These are phyloP conservation scores for Yamadazyma jaroonii DNA, from an alignment of 1,139 yeast species.

Conservation along the genomic window DNA sequence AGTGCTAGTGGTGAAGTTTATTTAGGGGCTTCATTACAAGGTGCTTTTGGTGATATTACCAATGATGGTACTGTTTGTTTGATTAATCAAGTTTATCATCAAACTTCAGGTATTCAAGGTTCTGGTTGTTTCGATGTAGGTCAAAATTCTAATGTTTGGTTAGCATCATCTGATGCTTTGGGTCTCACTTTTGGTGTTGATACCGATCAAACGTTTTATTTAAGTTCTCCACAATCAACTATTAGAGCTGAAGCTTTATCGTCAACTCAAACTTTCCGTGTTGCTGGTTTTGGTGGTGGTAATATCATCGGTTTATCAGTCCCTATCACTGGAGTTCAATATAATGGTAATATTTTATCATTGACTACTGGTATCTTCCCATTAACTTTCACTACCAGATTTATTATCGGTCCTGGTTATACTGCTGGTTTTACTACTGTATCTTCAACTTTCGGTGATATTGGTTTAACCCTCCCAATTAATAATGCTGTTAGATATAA, in stretches of 20 bases:
- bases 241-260: conserved; percentile 13
- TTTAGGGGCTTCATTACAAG: conserved; percentile 13
- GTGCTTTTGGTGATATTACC: conserved; percentile 13
- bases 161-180: conserved; percentile 10
- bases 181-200: conserved; percentile 7
- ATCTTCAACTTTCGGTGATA: conserved; percentile 14
- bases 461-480: conserved; percentile 12
- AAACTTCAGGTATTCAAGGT: conserved; percentile 22
- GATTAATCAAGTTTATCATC: conserved; percentile 19
- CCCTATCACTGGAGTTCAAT: conserved; percentile 12
- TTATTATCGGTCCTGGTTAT: conserved; percentile 25
- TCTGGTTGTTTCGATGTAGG: conserved; percentile 26
- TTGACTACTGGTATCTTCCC: conserved; percentile 9
- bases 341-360: conserved; percentile 9
- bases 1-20: conserved; percentile 16
- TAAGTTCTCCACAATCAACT: conserved; percentile 14
- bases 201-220: conserved; percentile 15
- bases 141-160: conserved; percentile 15
- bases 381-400: conserved; percentile 10
- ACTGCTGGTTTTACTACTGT: conserved; percentile 14
- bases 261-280: conserved; percentile 18
- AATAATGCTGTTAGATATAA: conserved; percentile 8
- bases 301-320: conserved; percentile 23
- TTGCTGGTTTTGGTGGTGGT: conserved; percentile 30
- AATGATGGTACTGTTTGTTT: conserved; percentile 29